Percentiles rank a stretch among this genome's conserved stretches.
phyloP scores from a whole-genome alignment of 2,329 filamentous ascomycete genomes.

The Alternaria incomplexa region DNA sequence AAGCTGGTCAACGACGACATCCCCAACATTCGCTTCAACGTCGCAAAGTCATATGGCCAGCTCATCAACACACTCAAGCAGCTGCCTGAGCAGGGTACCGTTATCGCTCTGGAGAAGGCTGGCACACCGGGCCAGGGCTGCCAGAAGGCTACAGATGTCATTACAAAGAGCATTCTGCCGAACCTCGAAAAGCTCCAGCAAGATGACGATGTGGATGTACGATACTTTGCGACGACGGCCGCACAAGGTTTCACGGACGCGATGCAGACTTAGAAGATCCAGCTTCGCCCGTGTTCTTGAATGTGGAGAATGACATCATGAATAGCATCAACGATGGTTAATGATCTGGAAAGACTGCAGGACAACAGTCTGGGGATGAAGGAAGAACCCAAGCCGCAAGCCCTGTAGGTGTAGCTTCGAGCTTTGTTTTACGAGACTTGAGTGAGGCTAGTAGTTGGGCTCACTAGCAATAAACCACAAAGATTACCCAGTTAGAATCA shows the following conservation, averaged over 20 bases:
- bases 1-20: constrained; percentile 94
- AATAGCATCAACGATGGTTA: constrained; percentile 39
- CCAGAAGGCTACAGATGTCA: constrained; percentile 76
- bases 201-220: constrained; percentile 96
- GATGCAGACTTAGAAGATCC: constrained; percentile 47
- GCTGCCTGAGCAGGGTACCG: constrained; percentile 85
- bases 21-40: constrained; percentile 99
- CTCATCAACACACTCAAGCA: constrained; percentile 91
- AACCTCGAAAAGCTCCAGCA: constrained; percentile 94
- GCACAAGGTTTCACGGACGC: constrained; percentile 60
- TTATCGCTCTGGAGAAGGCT: constrained; percentile 83
- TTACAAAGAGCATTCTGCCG: constrained; percentile 84
- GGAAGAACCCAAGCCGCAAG: constrained; percentile 21
- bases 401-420: constrained; percentile 7
- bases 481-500: constrained; percentile 40
- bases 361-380: constrained; percentile 25
- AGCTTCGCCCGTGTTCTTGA: constrained; percentile 10
- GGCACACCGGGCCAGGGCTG: constrained; percentile 66
- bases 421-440: constrained; percentile 9
- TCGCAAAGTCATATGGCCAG: constrained; percentile 94
- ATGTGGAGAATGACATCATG: constrained; percentile 9
- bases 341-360: constrained; percentile 24
- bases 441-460: constrained; percentile 26
- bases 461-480: constrained; percentile 30
- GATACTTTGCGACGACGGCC: constrained; percentile 95